phyloP scores from a whole-genome alignment of 2,329 filamentous ascomycete genomes.

The Fonsecaea erecta region DNA sequence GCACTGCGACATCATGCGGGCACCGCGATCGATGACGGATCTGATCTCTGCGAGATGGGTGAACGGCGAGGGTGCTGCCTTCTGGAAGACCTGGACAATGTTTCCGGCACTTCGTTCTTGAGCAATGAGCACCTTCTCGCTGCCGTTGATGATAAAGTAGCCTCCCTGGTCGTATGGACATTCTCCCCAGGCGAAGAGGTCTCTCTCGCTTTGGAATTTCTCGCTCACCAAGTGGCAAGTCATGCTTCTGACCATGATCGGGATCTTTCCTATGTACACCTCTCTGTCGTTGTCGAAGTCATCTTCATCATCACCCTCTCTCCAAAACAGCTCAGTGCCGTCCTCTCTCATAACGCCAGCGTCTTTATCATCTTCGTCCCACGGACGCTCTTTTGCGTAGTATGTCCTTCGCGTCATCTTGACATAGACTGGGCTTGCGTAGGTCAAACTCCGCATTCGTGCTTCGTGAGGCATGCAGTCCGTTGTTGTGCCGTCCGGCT shows the following conservation, averaged over 20 bases:
- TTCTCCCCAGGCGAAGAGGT: slow-evolving; percentile 89
- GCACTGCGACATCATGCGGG: slow-evolving; percentile 88
- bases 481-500: slow-evolving; percentile 86
- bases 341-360: slow-evolving; percentile 49
- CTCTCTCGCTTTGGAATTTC: slow-evolving; percentile 66
- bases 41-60: slow-evolving; percentile 95
- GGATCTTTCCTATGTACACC: slow-evolving; percentile 92
- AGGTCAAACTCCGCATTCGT: slow-evolving; percentile 92
- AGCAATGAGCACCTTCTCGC: slow-evolving; percentile 96
- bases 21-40: slow-evolving; percentile 95
- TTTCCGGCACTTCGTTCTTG: slow-evolving; percentile 98
- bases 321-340: slow-evolving; percentile 40
- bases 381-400: slow-evolving; percentile 76
- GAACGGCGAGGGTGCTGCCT: slow-evolving; percentile 87
- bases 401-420: slow-evolving; percentile 84
- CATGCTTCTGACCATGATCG: slow-evolving; percentile 97
- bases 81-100: slow-evolving; percentile 99
- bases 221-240: slow-evolving; percentile 73
- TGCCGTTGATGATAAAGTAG: slow-evolving; percentile 99
- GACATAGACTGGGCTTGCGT: slow-evolving; percentile 88
- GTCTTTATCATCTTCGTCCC: slow-evolving; percentile 64
- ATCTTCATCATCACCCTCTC: slow-evolving; percentile 50
- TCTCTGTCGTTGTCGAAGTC: slow-evolving; percentile 65
- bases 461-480: slow-evolving; percentile 93
- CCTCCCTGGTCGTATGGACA: slow-evolving; percentile 98